Evolutionary conservation across 78 protist genomes (phyloP).

Genomic region (Parvularia atlantis): DNA sequence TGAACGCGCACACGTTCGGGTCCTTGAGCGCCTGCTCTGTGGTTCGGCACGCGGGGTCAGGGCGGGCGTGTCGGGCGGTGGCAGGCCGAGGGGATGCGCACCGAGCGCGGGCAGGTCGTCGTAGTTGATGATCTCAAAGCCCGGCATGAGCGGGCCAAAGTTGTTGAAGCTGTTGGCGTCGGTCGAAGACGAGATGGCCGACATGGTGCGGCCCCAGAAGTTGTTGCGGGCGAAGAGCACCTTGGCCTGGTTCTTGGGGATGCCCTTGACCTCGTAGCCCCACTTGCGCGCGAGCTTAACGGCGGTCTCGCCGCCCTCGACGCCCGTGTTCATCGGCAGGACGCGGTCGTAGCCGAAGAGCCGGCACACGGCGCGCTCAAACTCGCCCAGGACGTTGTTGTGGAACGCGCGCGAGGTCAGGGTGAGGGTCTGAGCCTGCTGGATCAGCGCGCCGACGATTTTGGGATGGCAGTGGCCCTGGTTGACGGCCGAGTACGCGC

Average conservation of each 20-base stretch:
- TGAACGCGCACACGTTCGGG: constrained; percentile 63
- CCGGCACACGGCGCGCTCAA: constrained; percentile 52
- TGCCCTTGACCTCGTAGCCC: constrained; percentile 76
- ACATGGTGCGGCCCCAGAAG: constrained; percentile 95
- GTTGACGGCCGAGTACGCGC: constrained; percentile 93
- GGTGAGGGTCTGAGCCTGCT: constrained; percentile 68
- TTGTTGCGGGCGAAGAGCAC: constrained; percentile 52
- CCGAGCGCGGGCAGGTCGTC: constrained; percentile 67
- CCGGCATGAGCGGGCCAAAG: constrained; percentile 65
- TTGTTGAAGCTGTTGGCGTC: constrained; percentile 65
- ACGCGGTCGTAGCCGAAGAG: constrained; percentile 77
- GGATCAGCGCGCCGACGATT: constrained; percentile 65
- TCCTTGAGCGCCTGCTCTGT: constrained; percentile 34
- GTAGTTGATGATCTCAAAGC: constrained; percentile 5
- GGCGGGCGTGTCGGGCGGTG: too few relatives aligned
- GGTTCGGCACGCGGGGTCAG: too few relatives aligned
- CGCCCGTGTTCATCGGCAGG: constrained; percentile 95
- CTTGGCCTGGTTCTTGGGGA: constrained; percentile 70
- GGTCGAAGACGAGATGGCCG: constrained; percentile 64
- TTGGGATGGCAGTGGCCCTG: constrained; percentile 90
- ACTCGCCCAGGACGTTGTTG: constrained; percentile 66
- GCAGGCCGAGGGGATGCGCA: too few relatives aligned
- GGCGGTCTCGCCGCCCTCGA: constrained; percentile 75
- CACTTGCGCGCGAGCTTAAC: constrained; percentile 90
- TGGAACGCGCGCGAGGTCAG: constrained; percentile 94